phyloP scores from a whole-genome alignment of 768 basidiomycete genomes.

The Polyporus arcularius region DNA sequence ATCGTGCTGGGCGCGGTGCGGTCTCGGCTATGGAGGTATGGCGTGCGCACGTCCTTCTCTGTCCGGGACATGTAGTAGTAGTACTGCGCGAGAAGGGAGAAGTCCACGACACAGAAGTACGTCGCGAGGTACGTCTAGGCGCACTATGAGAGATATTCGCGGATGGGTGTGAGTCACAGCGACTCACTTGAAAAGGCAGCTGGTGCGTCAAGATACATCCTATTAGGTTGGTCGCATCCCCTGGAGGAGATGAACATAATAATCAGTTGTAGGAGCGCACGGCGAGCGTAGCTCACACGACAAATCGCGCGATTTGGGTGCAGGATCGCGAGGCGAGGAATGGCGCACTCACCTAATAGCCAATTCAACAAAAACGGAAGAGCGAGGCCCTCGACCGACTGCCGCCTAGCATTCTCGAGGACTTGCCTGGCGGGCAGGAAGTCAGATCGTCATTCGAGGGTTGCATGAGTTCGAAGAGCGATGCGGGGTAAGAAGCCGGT shows the following conservation, averaged over 20 bases:
- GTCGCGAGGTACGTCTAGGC: slow-evolving; percentile 82
- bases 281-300: slow-evolving; percentile 12
- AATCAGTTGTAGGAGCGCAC: not conserved
- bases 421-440: slow-evolving; percentile 61
- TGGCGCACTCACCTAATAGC: slow-evolving; percentile 68
- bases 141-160: slow-evolving; percentile 11
- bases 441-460: slow-evolving; percentile 1
- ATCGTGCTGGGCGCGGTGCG: slow-evolving; percentile 8
- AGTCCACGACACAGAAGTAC: slow-evolving; percentile 89
- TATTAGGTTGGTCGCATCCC: slow-evolving; percentile 90
- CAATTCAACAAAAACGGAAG: slow-evolving; percentile 93
- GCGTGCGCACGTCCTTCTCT: slow-evolving; percentile 18
- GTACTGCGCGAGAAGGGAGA: slow-evolving; percentile 75
- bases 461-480: not conserved
- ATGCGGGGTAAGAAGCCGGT: slow-evolving; percentile 14
- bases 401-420: slow-evolving; percentile 69
- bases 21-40: slow-evolving; percentile 16
- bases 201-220: slow-evolving; percentile 92
- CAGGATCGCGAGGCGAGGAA: slow-evolving; percentile 10
- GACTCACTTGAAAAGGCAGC: slow-evolving; percentile 86
- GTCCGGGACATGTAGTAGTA: slow-evolving; percentile 60
- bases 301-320: slow-evolving; percentile 16
- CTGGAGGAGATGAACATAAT: slow-evolving; percentile 38
- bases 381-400: slow-evolving; percentile 88
- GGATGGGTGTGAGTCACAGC: not conserved